Base-by-base conservation (phyloP, 495 filamentous ascomycete genomes). In the Talaromyces ruber region DNA sequence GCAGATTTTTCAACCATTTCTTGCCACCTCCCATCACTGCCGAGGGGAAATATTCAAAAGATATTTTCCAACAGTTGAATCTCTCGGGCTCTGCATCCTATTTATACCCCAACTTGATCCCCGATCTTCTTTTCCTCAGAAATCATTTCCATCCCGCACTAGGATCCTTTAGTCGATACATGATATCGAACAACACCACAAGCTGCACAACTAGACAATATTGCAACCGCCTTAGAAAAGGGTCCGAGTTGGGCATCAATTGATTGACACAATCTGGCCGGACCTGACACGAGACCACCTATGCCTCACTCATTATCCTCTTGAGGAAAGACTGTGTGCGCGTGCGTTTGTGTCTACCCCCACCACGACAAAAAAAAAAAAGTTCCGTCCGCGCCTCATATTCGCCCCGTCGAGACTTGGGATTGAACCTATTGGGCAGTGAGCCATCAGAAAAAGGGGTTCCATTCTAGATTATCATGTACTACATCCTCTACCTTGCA, bases 401-500 rank as follows among this genome's bases (percentile, higher is more conserved):
- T 45, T 26, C 58, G 58, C 29, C 47, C 24, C 22, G 59, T 55
- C 25, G 47, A 54, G 43, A 7, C 26, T 18, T 14, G 29, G 28
- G 12, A 59, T 24, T 14, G n/a, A 45, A 32, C 34, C 54, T 28
- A 63, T 58, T 63, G 61, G 61, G 26, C 11, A 37, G 45, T 54
- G 16, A 30, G 14, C 2, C 54, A 34, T n/a, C 16, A 34, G 8
- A 57, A 22, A 52, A 26, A 28, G 22, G 21, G 51, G 26, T 16
- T 16, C 52, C 24, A 54, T 18, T 54, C 51, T 47, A 53, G 26
- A 24, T 66, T 63, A 68, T 64, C 67, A 86, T 85, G 85, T 88
- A 86, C 73, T 88, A 88, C 74, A 82, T 86, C 64, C 83, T 84
- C 70, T 88, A 88, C 72, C 80, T 88, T 67, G 82, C 82, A 61